These are phyloP conservation scores for Dactylellina haptotyla DNA, from an alignment of 2,329 filamentous ascomycete species.

Conservation along the genomic window DNA sequence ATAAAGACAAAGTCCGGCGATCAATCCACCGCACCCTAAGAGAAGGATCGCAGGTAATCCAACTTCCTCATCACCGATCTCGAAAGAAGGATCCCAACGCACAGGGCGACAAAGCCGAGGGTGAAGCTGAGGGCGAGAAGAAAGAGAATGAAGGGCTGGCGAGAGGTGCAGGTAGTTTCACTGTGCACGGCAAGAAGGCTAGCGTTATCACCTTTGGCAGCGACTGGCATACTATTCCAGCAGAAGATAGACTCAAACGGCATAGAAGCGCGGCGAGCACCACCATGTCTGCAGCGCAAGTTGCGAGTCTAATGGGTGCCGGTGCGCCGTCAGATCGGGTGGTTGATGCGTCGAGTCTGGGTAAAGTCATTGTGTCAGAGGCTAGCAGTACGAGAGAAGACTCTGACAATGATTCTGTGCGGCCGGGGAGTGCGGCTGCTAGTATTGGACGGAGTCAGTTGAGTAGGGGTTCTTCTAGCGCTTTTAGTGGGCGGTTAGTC, in stretches of 20 bases:
- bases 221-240: constrained; percentile 82
- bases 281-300: constrained; percentile 12
- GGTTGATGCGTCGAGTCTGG: constrained; percentile 54
- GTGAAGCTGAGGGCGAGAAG: constrained; percentile 67
- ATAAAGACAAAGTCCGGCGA: constrained; percentile 73
- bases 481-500: constrained; percentile 36
- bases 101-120: constrained; percentile 74
- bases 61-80: constrained; percentile 73
- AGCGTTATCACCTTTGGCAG: constrained; percentile 95
- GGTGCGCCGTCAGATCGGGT: constrained; percentile 23
- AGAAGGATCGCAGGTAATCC: constrained; percentile 72
- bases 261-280: constrained; percentile 63
- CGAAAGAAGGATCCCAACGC: constrained; percentile 65
- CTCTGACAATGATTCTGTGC: constrained; percentile 36
- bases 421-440: constrained; percentile 20
- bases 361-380: constrained; percentile 44
- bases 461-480: constrained; percentile 37
- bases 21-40: constrained; percentile 90
- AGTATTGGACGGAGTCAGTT: constrained; percentile 25
- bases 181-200: constrained; percentile 94
- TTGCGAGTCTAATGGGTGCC: constrained; percentile 16
- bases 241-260: constrained; percentile 76
- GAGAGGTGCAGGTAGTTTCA: constrained; percentile 86
- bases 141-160: constrained; percentile 74
- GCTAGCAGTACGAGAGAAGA: constrained; percentile 30